Evolutionary conservation across 805 yeast species (phyloP).

Genomic region (Yarrowia divulgata): DNA sequence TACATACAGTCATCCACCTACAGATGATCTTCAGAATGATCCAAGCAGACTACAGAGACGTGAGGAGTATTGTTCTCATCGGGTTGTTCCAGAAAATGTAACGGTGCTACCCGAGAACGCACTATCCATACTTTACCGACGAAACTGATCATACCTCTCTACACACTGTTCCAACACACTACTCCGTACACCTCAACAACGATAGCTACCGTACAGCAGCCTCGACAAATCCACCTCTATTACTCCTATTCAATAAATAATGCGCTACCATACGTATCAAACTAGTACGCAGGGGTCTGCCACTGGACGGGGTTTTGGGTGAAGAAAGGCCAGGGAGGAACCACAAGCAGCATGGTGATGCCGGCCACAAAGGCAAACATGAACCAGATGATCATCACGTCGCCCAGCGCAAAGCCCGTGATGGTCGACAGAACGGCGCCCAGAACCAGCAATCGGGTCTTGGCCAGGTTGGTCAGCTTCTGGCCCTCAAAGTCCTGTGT

Average conservation of each 20-base stretch:
- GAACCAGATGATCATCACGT: conserved; percentile 35
- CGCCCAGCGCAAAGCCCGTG: conserved; percentile 29
- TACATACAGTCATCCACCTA: too few species aligned
- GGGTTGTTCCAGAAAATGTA: too few species aligned
- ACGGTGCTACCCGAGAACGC: too few species aligned
- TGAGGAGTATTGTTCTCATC: too few species aligned
- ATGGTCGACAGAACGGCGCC: conserved; percentile 31
- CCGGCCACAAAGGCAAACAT: conserved; percentile 34
- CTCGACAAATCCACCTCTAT: neutral
- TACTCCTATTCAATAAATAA: conserved; percentile 7
- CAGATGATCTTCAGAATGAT: too few species aligned
- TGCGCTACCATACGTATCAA: neutral
- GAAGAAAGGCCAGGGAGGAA: conserved; percentile 36
- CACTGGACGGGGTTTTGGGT: conserved; percentile 37
- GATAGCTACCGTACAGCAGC: too few species aligned
- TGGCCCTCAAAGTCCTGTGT: conserved; percentile 39
- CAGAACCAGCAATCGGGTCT: conserved; percentile 19
- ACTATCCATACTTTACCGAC: too few species aligned
- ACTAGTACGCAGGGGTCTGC: conserved; percentile 35
- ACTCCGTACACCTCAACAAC: too few species aligned
- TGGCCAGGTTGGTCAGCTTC: conserved; percentile 30
- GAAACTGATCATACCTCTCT: too few species aligned
- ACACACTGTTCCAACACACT: too few species aligned
- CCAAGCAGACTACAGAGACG: too few species aligned
- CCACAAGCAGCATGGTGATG: conserved; percentile 28